Evolutionary conservation across 495 filamentous ascomycete species (phyloP).

Genomic region (Pyrenula massariospora): DNA sequence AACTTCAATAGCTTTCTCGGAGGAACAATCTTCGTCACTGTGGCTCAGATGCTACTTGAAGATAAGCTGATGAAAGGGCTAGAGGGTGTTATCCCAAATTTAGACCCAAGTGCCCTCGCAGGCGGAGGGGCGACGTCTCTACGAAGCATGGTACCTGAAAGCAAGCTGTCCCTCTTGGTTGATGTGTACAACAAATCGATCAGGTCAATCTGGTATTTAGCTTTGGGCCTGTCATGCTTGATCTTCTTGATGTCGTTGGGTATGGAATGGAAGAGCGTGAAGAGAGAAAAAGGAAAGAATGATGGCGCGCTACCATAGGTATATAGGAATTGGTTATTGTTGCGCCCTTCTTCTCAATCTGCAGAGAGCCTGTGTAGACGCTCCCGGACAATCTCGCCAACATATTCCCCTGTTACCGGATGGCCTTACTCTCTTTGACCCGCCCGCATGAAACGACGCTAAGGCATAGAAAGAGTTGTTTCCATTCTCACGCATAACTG

Average conservation of each 20-base stretch:
- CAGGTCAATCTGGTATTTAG: slow-evolving; percentile 33
- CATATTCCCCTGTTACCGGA: too few species aligned
- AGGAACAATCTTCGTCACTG: slow-evolving; percentile 48
- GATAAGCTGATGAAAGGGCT: slow-evolving; percentile 31
- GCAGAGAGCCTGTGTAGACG: too few species aligned
- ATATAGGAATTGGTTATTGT: neutral
- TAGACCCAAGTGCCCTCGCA: slow-evolving; percentile 30
- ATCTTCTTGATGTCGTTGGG: slow-evolving; percentile 32
- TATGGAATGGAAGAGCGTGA: slow-evolving; percentile 49
- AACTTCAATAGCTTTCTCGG: slow-evolving; percentile 59
- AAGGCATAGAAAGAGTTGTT: too few species aligned
- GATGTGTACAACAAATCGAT: slow-evolving; percentile 43
- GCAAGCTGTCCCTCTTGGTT: slow-evolving; percentile 24
- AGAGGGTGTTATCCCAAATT: slow-evolving; percentile 16
- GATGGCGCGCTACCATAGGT: neutral
- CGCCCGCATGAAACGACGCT: too few species aligned
- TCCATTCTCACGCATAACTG: too few species aligned
- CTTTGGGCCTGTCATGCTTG: slow-evolving; percentile 33
- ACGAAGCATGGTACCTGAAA: slow-evolving; percentile 19
- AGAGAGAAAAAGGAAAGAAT: slow-evolving; percentile 15
- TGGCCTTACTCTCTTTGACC: too few species aligned
- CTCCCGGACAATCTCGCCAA: too few species aligned
- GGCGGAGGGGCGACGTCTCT: slow-evolving; percentile 40
- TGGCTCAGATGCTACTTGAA: slow-evolving; percentile 40
- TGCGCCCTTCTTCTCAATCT: too few species aligned